Conservation (phyloP, 1,139 yeast species). For the Geotrichum aggregatum region DNA sequence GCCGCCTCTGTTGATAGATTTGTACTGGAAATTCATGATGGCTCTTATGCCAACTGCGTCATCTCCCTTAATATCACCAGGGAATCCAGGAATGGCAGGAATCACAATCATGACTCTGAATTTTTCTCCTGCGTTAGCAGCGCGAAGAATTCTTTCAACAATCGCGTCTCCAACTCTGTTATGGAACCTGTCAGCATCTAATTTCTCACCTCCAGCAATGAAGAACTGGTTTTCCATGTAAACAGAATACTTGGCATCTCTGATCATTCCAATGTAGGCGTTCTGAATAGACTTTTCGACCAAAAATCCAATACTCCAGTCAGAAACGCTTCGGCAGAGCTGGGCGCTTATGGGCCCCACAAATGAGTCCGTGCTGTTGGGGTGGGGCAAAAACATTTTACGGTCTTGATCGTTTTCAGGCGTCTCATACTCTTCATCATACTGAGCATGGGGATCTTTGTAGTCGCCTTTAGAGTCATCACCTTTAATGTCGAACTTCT, state of each 20-base stretch:
- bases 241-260: constrained; percentile 21
- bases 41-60: constrained; percentile 25
- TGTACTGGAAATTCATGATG: constrained; percentile 24
- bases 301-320: constrained; percentile 26
- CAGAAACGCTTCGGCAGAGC: constrained; percentile 22
- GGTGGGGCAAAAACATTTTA: constrained; percentile 16
- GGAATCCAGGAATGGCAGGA: constrained; percentile 26
- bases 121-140: constrained; percentile 22
- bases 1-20: constrained; percentile 24
- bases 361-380: constrained; percentile 17
- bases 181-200: constrained; percentile 20
- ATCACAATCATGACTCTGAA: constrained; percentile 23
- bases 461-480: constrained; percentile 11
- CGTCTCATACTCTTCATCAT: constrained; percentile 15
- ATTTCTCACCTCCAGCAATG: constrained; percentile 23
- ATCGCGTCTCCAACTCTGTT: constrained; percentile 25
- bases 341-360: constrained; percentile 22
- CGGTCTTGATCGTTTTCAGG: constrained; percentile 16
- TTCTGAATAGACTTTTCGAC: constrained; percentile 24
- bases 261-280: constrained; percentile 22
- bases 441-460: constrained; percentile 18
- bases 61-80: constrained; percentile 23
- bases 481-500: constrained; percentile 3
- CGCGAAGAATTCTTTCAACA: constrained; percentile 22
- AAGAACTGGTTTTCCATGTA: constrained; percentile 26